These are phyloP conservation scores for Mortierella antarctica DNA, from an alignment of 192 early-diverging fungal genomes.

Conservation along the genomic window DNA sequence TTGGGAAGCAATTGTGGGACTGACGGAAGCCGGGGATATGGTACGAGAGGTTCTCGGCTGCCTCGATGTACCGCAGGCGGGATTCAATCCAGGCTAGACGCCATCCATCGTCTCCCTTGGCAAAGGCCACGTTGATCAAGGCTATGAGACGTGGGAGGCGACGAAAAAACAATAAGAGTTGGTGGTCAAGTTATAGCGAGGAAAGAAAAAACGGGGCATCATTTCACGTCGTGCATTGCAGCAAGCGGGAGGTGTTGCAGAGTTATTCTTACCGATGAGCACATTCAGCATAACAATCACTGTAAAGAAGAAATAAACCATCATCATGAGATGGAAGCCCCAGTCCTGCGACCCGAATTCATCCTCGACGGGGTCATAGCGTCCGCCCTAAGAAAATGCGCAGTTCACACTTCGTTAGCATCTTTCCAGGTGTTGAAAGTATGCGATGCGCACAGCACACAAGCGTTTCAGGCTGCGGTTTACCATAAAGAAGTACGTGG, in stretches of 20 bases:
- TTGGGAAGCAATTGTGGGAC: constrained; percentile 7
- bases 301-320: constrained; percentile 24
- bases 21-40: constrained; percentile 12
- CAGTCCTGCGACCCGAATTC: constrained; percentile 3
- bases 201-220: no score
- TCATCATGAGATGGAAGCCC: constrained; percentile 34
- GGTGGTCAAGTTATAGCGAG: not conserved
- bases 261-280: not conserved
- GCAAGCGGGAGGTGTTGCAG: no score
- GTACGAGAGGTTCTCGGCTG: constrained; percentile 27
- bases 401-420: not conserved
- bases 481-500: constrained; percentile 43
- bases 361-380: constrained; percentile 10
- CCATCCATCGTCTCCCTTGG: constrained; percentile 21
- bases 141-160: not conserved
- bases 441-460: not conserved
- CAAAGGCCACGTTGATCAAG: constrained; percentile 19
- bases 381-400: constrained; percentile 9
- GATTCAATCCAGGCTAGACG: constrained; percentile 14
- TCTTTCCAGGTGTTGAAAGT: not conserved
- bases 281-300: constrained; percentile 36
- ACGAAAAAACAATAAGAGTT: not conserved
- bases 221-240: no score
- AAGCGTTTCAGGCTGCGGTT: not conserved
- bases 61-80: constrained; percentile 18